Conservation (phyloP, 371 early-diverging fungal genomes). For the Haplosporangium sp. region DNA sequence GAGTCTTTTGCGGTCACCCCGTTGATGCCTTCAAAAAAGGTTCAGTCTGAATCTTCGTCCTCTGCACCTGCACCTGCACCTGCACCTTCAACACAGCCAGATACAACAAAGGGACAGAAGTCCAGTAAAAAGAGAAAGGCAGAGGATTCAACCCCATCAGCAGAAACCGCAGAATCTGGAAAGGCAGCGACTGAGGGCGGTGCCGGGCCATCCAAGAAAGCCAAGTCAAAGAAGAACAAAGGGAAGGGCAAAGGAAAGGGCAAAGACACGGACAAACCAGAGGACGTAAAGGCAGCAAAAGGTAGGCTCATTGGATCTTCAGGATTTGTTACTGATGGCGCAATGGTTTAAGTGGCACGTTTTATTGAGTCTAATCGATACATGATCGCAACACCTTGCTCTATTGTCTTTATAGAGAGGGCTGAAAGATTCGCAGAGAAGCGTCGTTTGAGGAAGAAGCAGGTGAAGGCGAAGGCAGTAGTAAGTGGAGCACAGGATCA, state of each 20-base stretch:
- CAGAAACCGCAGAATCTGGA: conserved; percentile 5
- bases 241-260: conserved; percentile 11
- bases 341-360: background rate
- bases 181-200: conserved; percentile 1
- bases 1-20: conserved; percentile 66
- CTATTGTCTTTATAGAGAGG: conserved; percentile 10
- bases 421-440: conserved; percentile 28
- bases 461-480: conserved; percentile 37
- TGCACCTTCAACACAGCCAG: conserved; percentile 8
- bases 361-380: background rate
- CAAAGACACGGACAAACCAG: conserved; percentile 3
- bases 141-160: conserved; percentile 16
- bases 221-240: conserved; percentile 14
- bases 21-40: conserved; percentile 59
- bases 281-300: conserved; percentile 7
- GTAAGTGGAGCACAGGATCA: conserved; percentile 17
- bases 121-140: conserved; percentile 31
- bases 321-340: no score
- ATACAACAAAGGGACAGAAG: conserved; percentile 3
- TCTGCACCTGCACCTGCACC: conserved; percentile 4
- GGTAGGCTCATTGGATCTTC: no score
- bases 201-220: conserved; percentile 22
- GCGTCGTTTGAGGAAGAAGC: conserved; percentile 49
- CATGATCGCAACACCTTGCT: background rate
- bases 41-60: conserved; percentile 3